Evolutionary conservation across 2,329 filamentous ascomycete species (phyloP).

Genomic region (Dichotomopilus funicola): DNA sequence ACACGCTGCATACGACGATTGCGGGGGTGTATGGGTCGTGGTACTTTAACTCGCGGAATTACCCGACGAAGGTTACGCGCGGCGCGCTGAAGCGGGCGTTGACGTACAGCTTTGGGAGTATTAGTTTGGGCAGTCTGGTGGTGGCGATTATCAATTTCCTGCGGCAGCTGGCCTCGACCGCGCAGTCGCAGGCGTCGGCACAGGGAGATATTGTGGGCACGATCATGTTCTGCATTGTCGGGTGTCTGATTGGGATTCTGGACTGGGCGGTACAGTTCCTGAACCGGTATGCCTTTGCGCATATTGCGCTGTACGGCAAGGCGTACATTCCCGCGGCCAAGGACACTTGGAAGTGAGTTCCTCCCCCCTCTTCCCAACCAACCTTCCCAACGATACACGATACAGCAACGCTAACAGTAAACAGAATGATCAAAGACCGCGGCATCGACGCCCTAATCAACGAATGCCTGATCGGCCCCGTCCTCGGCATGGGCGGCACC

Average conservation of each 20-base stretch:
- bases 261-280: constrained; percentile 84
- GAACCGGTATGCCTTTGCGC: constrained; percentile 87
- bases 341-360: constrained; percentile 65
- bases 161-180: constrained; percentile 75
- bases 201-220: constrained; percentile 62
- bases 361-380: background rate
- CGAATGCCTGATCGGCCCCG: constrained; percentile 73
- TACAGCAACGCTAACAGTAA: no score
- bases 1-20: constrained; percentile 81
- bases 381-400: no score
- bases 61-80: constrained; percentile 72
- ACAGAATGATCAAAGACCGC: constrained; percentile 76
- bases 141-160: constrained; percentile 84
- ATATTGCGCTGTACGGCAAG: constrained; percentile 90
- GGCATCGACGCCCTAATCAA: constrained; percentile 88
- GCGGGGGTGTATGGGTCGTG: constrained; percentile 86
- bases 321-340: constrained; percentile 80
- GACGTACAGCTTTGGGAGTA: constrained; percentile 89
- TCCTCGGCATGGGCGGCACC: constrained; percentile 68
- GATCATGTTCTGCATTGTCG: constrained; percentile 66
- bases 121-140: constrained; percentile 76
- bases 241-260: constrained; percentile 68
- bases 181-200: constrained; percentile 55
- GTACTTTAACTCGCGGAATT: constrained; percentile 72
- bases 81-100: constrained; percentile 75